Evolutionary conservation across 768 basidiomycete genomes (phyloP).

Genomic region (Tremella mesenterica): DNA sequence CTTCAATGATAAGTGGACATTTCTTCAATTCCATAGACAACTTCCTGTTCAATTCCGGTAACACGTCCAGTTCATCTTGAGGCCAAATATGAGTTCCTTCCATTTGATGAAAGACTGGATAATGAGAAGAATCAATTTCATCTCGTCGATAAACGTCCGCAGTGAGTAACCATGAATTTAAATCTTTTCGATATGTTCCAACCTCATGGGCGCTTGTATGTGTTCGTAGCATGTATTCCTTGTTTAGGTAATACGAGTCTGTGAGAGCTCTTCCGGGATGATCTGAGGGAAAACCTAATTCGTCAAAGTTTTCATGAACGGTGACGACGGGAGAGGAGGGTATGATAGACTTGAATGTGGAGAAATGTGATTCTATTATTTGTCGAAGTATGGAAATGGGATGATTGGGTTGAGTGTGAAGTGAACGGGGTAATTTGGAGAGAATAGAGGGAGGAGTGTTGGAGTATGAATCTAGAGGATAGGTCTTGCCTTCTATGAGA

Average conservation of each 20-base stretch:
- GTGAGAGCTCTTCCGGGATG: constrained; percentile 84
- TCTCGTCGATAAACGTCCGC: constrained; percentile 97
- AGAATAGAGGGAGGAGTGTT: constrained; percentile 81
- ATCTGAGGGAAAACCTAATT: constrained; percentile 83
- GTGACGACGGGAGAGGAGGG: constrained; percentile 83
- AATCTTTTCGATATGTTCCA: constrained; percentile 66
- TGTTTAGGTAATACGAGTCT: constrained; percentile 95
- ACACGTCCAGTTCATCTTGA: constrained; percentile 48
- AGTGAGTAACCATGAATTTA: constrained; percentile 77
- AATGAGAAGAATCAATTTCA: constrained; percentile 93
- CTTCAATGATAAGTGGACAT: constrained; percentile 78
- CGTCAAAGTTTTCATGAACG: constrained; percentile 84
- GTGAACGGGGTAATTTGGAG: constrained; percentile 63
- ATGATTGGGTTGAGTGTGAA: constrained; percentile 69
- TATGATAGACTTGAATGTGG: constrained; percentile 59
- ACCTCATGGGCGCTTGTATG: constrained; percentile 99
- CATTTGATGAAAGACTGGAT: constrained; percentile 97
- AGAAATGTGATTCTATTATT: constrained; percentile 76
- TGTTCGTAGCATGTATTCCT: constrained; percentile 81
- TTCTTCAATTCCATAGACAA: constrained; percentile 56
- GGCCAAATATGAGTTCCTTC: constrained; percentile 80
- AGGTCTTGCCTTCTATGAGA: constrained; percentile 43
- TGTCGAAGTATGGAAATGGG: constrained; percentile 77
- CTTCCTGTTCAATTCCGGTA: constrained; percentile 62
- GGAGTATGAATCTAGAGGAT: constrained; percentile 67